These are phyloP conservation scores for Ustilago hordei DNA, from an alignment of 1,284 basidiomycete species.

Conservation along the genomic window DNA sequence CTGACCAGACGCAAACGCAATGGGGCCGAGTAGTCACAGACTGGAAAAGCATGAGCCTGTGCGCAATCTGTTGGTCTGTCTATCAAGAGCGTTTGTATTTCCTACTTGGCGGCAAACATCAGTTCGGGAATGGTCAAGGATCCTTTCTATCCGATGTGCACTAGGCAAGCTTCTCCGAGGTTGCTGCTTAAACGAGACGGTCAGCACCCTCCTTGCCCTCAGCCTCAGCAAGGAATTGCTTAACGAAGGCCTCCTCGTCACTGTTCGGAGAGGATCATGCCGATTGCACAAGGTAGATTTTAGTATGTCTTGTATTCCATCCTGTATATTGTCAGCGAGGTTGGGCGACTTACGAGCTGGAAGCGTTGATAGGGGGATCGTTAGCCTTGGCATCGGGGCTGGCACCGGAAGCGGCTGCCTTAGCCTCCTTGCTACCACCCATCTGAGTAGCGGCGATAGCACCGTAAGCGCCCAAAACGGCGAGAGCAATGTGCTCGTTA, in stretches of 20 bases:
- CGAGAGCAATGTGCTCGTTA: conserved; percentile 67
- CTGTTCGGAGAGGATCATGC: conserved; percentile 19
- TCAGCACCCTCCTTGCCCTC: conserved; percentile 52
- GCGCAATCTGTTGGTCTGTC: not conserved
- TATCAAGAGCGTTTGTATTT: conserved; percentile 1
- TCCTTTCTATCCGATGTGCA: not conserved
- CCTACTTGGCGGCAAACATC: not conserved
- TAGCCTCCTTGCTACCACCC: conserved; percentile 38
- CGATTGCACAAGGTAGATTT: no score
- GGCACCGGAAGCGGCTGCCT: conserved; percentile 19
- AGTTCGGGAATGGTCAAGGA: not conserved
- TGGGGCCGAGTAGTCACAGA: no score
- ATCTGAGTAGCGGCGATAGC: conserved; percentile 43
- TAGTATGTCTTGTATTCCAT: not conserved
- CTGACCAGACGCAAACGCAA: no score
- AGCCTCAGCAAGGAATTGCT: conserved; percentile 67
- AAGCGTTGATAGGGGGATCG: conserved; percentile 57
- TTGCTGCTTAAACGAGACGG: conserved; percentile 42
- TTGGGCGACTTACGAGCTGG: conserved; percentile 59
- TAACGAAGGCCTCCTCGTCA: conserved; percentile 68
- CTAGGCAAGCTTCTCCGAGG: not conserved
- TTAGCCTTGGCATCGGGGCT: conserved; percentile 38
- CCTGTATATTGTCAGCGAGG: not conserved
- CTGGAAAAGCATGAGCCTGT: not conserved
- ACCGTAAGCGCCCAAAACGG: conserved; percentile 57